These are phyloP conservation scores for Pythium aristosporum DNA, from an alignment of 352 stramenopile species.

Conservation along the genomic window DNA sequence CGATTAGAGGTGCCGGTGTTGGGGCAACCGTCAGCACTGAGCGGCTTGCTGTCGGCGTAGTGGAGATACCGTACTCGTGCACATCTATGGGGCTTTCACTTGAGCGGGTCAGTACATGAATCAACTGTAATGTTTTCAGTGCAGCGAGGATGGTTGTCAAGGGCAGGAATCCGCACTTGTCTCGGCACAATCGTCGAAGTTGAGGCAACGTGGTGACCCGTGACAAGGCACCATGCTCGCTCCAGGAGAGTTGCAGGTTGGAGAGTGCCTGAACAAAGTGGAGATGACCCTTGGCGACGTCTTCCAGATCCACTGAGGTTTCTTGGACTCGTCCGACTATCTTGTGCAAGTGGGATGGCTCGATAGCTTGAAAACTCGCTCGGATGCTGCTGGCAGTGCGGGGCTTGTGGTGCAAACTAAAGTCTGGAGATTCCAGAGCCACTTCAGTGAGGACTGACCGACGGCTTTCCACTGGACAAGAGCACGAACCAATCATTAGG, in stretches of 20 bases:
- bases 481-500: background rate
- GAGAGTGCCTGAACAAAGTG: constrained; percentile 35
- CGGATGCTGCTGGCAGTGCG: constrained; percentile 3
- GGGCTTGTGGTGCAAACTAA: constrained; percentile 12
- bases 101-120: constrained; percentile 13
- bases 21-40: background rate
- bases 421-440: background rate
- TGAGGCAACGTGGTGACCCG: constrained; percentile 25
- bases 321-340: constrained; percentile 17
- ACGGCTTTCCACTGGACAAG: constrained; percentile 2
- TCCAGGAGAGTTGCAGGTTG: constrained; percentile 30
- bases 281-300: constrained; percentile 22
- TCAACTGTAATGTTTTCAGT: constrained; percentile 30
- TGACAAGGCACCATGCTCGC: background rate
- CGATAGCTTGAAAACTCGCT: background rate
- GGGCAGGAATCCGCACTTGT: constrained; percentile 16
- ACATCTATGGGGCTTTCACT: background rate
- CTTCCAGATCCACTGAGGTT: constrained; percentile 16
- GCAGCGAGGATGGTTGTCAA: constrained; percentile 32
- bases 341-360: constrained; percentile 10
- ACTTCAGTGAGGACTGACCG: background rate
- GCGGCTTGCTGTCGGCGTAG: background rate
- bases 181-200: constrained; percentile 20
- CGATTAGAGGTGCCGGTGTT: constrained; percentile 11
- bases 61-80: constrained; percentile 2